Evolutionary conservation across 2,329 filamentous ascomycete genomes (phyloP), one percentile per base, ranked within the genome.

Genomic region (Colletotrichum lentis): DNA sequence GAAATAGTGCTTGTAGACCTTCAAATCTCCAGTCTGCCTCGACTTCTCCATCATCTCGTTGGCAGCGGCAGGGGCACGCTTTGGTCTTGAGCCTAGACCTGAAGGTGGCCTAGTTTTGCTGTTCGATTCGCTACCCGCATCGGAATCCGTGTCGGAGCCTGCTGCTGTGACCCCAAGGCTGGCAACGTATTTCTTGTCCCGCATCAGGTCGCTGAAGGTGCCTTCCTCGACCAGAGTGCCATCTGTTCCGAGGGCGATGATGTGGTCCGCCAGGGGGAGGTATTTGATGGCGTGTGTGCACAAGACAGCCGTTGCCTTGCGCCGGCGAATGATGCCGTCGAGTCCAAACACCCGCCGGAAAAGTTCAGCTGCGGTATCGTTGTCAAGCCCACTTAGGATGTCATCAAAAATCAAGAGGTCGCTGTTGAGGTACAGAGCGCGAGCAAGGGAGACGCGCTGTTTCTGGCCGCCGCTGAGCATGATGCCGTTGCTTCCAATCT

Each of bases 191-290:
- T 74, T 75, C 46, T 73, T 69, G 56, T 77, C 75, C 0, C 70
- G 71, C 55, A 69, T 67, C 14, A 82, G 74, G 18, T 78, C 72
- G 2, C 74, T 60, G 35, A 80, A 82, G 1, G 70, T 76, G 1
- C 70, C 70, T 43, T 85, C 79, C 39, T 86, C 83, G 0, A 80
- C 73, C 1, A 85, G 68, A 0, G 71, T 76, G 0, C 84, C 83
- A 11, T 79, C 77, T 0, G 71, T 43, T 0, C 78, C 78, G 0
- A 87, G 77, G 0, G 80, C 82, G 46, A 86, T 79, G 8, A 86
- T 80, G 41, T 83, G 80, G 52, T 86, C 82, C 62, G 76, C 81
- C 43, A 72, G 70, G 0, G 77, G 74, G 3, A 81, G 61, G 53
- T 76, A 74, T 0, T 73, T 71, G 5, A 78, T 69, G 0, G 76